These are phyloP conservation scores for Megacollybia platyphylla DNA, from an alignment of 1,284 basidiomycete genomes.

Conservation along the genomic window DNA sequence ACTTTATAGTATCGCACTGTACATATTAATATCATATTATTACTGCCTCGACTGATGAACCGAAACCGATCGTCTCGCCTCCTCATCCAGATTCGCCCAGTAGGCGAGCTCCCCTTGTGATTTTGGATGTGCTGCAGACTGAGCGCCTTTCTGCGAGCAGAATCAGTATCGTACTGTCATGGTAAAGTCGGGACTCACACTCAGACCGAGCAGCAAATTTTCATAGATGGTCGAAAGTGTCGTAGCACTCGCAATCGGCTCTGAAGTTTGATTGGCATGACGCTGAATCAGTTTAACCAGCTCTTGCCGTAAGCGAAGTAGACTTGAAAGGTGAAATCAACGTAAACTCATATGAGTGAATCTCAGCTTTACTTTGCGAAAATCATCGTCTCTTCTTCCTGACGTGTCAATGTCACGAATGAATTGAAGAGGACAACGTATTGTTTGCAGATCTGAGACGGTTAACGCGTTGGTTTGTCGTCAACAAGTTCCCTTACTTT, in stretches of 20 bases:
- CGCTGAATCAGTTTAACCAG: conserved; percentile 66
- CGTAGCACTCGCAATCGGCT: conserved; percentile 50
- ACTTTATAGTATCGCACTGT: too few relatives aligned
- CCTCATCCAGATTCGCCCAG: conserved; percentile 47
- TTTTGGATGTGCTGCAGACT: conserved; percentile 41
- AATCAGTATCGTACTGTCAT: conserved; percentile 2
- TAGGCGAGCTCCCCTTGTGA: conserved; percentile 44
- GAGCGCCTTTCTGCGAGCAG: conserved; percentile 29
- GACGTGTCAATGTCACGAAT: conserved; percentile 66
- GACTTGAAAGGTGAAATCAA: conserved; percentile 27
- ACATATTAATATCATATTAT: too few relatives aligned
- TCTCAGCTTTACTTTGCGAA: conserved; percentile 67
- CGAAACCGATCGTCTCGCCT: conserved; percentile 38
- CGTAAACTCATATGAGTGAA: not conserved
- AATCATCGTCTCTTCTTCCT: conserved; percentile 88
- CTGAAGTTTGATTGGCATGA: conserved; percentile 60
- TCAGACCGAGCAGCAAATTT: conserved; percentile 63
- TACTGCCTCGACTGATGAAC: conserved; percentile 13
- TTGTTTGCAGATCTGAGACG: conserved; percentile 35
- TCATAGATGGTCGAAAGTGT: conserved; percentile 69
- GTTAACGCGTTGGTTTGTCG: conserved; percentile 3
- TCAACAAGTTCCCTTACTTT: conserved; percentile 30
- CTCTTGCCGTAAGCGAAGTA: conserved; percentile 79
- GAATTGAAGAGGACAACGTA: conserved; percentile 75
- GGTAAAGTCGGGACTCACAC: conserved; percentile 33